Evolutionary conservation across 2,329 filamentous ascomycete genomes (phyloP), one percentile per base, ranked within the genome.

Genomic region (Sporothrix brasiliensis): DNA sequence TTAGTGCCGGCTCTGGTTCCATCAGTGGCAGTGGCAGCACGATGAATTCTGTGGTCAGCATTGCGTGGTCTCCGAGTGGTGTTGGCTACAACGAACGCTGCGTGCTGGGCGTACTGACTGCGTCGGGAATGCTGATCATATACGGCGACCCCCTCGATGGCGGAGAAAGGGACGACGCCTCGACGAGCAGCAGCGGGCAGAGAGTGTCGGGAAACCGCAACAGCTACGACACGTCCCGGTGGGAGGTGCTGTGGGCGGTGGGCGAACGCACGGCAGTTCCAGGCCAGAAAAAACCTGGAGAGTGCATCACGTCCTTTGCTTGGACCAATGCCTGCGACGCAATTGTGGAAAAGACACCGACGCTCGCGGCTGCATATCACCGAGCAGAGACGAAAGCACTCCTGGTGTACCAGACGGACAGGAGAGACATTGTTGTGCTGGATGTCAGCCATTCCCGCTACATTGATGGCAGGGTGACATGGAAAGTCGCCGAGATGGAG

Each of bases 51-150:
- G 81, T 86, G 19, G 81, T 87, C 16, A 77, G 80, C 10, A 73
- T 88, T 24, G 83, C 81, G 63, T 89, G 87, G 87, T 88, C 86
- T n/a, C 86, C 86, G 0, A 78, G 78, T n/a, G 85, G 84, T 1
- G 77, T 89, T n/a, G 86, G 87, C 1, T 81, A 82, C 53, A 87
- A 87, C 74, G 76, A 81, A 9, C 81, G 87, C 1, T 82, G 86
- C 0, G 81, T 87, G 5, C 78, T 89, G 47, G 81, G 79, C 16
- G 83, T 84, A 4, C 76, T 88, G 72, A 83, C 83, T 0, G 84
- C 84, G 10, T 81, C 80, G 1, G 87, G 87, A 1, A 79, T 80
- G 65, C 74, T 89, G 30, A 79, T 83, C 19, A 78, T 85, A 19
- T 83, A 87, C 58, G 86, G 86, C 21, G 86, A 88, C 75, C 79